phyloP scores from a whole-genome alignment of 805 yeast genomes.

The Teunomyces kruisii region DNA sequence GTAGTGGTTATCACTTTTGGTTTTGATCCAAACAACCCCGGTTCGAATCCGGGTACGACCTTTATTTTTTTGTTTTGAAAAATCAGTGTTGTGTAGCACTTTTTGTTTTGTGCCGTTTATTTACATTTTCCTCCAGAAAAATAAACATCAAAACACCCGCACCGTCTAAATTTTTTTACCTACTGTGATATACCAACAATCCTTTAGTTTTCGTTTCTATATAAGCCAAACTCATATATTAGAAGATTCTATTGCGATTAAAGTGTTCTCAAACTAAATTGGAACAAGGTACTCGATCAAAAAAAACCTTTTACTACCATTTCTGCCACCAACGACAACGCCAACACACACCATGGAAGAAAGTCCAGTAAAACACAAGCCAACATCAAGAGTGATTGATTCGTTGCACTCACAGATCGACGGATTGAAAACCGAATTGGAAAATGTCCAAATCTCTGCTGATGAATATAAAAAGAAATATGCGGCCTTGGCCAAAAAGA shows the following conservation, averaged over 20 bases:
- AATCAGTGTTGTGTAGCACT: too few relatives aligned
- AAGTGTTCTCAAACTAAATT: background rate
- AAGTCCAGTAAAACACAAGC: constrained; percentile 18
- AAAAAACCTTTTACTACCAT: background rate
- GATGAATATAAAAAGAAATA: constrained; percentile 55
- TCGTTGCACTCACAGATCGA: constrained; percentile 49
- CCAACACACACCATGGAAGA: constrained; percentile 13
- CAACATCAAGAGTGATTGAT: constrained; percentile 48
- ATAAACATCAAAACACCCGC: background rate
- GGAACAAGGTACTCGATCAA: background rate
- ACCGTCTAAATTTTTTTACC: constrained; percentile 1
- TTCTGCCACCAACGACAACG: too few relatives aligned
- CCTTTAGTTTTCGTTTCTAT: background rate
- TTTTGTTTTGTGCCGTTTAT: constrained; percentile 5
- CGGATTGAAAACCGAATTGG: constrained; percentile 44
- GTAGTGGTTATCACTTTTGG: constrained; percentile 82
- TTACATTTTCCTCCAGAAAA: constrained; percentile 2
- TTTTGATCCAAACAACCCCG: constrained; percentile 81
- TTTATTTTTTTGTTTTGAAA: constrained; percentile 20
- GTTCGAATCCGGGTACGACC: constrained; percentile 86
- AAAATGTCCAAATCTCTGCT: constrained; percentile 35
- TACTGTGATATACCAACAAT: constrained; percentile 1
- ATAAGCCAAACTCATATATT: constrained; percentile 2
- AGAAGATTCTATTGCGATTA: background rate
- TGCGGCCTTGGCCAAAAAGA: constrained; percentile 45